Evolutionary conservation across 331 rosid genomes (phyloP), one percentile per base, ranked within the genome.

Genomic region (Pyracantha coccinea): DNA sequence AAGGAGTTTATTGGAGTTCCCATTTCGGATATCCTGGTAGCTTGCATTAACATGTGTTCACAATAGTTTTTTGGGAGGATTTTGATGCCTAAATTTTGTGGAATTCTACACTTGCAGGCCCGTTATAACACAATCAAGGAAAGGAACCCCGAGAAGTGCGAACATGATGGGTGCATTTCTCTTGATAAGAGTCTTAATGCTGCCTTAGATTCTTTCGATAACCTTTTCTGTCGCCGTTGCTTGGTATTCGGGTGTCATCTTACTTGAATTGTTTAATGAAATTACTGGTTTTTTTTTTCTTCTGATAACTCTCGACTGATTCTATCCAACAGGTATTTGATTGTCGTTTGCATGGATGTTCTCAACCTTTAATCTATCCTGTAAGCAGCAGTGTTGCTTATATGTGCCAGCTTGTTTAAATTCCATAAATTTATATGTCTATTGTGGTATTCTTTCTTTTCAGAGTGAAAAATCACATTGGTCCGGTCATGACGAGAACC

Each of bases 201-300:
- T 27, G 91, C 96, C 68, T 82, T 94, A 82, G 98, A 94, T 90
- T 94, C 98, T 81, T 90, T 94, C 32, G 98, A 91, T 77, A 94
- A 91, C 82, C 97, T 94, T 81, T 94, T 94, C 74, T 94, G 97
- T 79, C 94, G 97, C 31, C 96, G 96, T 61, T 94, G 98, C 88
- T 87, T 90, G 96, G 98, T 94, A 82, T 54, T 77, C 15, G 45
- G 28, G 69, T 77, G 61, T 71, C 61, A 25, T 76, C 77, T 45
- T 71, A 33, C 81, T 47, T 73, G 41, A 75, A 64, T 29, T 68
- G 63, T 75, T 74, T 21, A 59, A 58, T 53, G 33, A 69, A 75
- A 19, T 66, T 25, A 75, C 73, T 21, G 75, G 74, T 14, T 7
- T 76, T 71, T 52, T 66, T 44, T 67, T 74, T 52, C 52, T 52